These are phyloP conservation scores for button mushroom (Agaricus bisporus) DNA, from an alignment of 768 basidiomycete species.

Conservation along the genomic window DNA sequence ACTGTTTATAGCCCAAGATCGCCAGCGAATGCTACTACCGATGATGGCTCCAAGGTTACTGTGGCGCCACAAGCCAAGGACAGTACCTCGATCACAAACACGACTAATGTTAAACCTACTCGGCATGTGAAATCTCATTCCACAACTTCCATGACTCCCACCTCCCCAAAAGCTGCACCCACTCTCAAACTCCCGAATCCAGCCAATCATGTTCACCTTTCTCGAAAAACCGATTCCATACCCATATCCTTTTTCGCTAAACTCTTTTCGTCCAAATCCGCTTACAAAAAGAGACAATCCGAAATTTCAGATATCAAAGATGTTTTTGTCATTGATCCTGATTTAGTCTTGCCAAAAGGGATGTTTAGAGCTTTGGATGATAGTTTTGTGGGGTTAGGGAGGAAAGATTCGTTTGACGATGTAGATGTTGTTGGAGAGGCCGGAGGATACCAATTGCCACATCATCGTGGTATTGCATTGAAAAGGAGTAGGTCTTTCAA, in stretches of 20 bases:
- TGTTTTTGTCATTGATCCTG: constrained; percentile 10
- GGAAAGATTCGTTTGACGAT: not conserved
- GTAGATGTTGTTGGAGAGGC: not conserved
- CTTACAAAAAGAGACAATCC: not conserved
- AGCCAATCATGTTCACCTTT: constrained; percentile 7
- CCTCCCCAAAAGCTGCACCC: not conserved
- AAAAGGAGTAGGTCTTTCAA: not conserved
- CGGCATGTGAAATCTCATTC: not conserved
- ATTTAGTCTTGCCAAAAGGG: constrained; percentile 3
- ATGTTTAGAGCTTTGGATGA: constrained; percentile 3
- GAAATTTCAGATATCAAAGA: constrained; percentile 8
- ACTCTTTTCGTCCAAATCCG: not conserved
- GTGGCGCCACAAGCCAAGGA: not conserved
- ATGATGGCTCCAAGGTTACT: not conserved
- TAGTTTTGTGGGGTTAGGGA: not conserved
- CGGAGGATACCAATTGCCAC: no score
- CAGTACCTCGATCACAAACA: not conserved
- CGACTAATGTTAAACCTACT: not conserved
- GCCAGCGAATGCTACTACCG: no score
- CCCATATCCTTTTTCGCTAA: not conserved
- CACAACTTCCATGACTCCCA: not conserved
- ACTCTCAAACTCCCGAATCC: not conserved
- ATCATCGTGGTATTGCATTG: not conserved
- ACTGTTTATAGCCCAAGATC: no score
- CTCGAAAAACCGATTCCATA: not conserved